Conservation (phyloP, 2,329 filamentous ascomycete species). For the Colletotrichum abscissum region DNA sequence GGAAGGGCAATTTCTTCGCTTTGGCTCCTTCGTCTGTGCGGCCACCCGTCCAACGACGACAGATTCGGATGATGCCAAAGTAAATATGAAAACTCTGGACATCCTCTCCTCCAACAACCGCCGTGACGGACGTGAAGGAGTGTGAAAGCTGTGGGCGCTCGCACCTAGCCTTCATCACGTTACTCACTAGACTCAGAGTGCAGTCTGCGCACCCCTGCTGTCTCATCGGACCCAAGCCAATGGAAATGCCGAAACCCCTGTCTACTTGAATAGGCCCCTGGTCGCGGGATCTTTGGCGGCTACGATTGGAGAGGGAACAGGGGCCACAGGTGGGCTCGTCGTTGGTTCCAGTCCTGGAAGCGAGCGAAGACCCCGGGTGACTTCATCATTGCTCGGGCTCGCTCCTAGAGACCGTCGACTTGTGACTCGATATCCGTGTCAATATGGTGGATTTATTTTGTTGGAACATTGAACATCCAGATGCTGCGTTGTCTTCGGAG, state of each 20-base stretch:
- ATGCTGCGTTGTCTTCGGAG: conserved; percentile 21
- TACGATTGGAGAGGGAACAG: conserved; percentile 45
- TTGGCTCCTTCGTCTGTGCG: conserved; percentile 11
- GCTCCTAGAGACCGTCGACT: conserved; percentile 12
- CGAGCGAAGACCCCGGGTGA: background rate
- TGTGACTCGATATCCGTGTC: conserved; percentile 2
- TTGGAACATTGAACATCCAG: background rate
- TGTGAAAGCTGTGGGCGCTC: conserved; percentile 34
- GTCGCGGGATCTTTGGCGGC: conserved; percentile 45
- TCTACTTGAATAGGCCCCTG: conserved; percentile 40
- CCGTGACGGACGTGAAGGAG: conserved; percentile 22
- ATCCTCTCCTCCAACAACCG: conserved; percentile 6
- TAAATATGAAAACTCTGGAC: background rate
- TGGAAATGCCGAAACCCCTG: conserved; percentile 46
- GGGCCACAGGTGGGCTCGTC: background rate
- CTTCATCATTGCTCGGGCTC: conserved; percentile 1
- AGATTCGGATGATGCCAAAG: background rate
- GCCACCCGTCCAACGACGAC: background rate
- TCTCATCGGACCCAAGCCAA: conserved; percentile 45
- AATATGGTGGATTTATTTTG: background rate
- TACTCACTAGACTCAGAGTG: conserved; percentile 41
- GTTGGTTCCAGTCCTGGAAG: background rate
- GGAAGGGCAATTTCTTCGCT: background rate
- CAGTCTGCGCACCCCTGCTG: conserved; percentile 39
- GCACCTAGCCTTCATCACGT: conserved; percentile 47